Percentiles rank a stretch among this genome's conserved stretches.
phyloP scores from a whole-genome alignment of 1,284 basidiomycete genomes.

The Heterobasidion parviporum region DNA sequence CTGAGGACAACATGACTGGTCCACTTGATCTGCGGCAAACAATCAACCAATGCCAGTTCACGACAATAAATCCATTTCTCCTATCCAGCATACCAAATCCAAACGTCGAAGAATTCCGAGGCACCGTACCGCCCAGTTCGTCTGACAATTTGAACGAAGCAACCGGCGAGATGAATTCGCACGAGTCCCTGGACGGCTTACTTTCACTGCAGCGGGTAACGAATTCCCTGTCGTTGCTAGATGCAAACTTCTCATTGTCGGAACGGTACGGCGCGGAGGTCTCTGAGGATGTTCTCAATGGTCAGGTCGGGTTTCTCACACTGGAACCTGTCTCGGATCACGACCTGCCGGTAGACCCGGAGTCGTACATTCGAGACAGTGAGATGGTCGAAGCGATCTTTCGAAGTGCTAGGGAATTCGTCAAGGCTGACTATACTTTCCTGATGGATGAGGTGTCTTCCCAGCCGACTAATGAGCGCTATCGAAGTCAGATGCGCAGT shows the following conservation, averaged over 20 bases:
- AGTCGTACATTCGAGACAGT: constrained; percentile 30
- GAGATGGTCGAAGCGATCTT: constrained; percentile 28
- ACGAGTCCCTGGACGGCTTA: not conserved
- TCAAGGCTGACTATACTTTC: constrained; percentile 8
- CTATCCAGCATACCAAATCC: not conserved
- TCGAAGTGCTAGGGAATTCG: not conserved
- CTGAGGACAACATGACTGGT: not conserved
- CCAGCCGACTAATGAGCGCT: constrained; percentile 20
- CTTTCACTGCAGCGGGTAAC: not conserved
- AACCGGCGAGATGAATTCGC: not conserved
- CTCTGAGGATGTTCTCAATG: not conserved
- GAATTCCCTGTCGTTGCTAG: not conserved
- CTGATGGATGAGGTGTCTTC: not conserved
- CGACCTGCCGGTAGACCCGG: not conserved
- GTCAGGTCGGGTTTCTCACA: not conserved
- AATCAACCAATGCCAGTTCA: constrained; percentile 13
- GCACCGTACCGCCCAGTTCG: not conserved
- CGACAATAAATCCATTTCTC: not conserved
- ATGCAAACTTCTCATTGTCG: not conserved
- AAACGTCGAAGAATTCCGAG: not conserved
- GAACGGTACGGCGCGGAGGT: not conserved
- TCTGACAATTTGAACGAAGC: not conserved
- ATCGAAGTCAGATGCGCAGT: constrained; percentile 31
- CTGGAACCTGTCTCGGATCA: not conserved
- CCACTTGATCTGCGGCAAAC: constrained; percentile 10